A percentile compares a stretch with the other conserved stretches of the same genome.
phyloP scores from a whole-genome alignment of 306 rosid species.

The Malus sylvestris region DNA sequence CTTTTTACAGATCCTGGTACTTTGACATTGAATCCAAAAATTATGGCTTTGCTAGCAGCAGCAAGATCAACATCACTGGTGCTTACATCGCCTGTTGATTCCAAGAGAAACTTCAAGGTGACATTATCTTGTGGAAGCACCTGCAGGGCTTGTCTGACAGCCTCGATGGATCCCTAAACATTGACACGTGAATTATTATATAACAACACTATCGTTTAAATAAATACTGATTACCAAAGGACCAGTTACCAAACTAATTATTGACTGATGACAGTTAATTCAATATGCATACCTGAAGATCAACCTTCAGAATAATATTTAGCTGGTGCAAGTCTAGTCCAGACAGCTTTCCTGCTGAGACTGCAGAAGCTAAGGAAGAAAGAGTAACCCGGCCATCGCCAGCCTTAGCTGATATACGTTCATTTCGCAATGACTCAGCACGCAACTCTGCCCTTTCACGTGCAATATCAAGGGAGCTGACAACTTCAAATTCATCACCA shows the following conservation, averaged over 20 bases:
- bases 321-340: constrained; percentile 96
- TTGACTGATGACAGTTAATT: not conserved
- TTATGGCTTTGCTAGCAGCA: constrained; percentile 74
- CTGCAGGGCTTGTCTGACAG: constrained; percentile 87
- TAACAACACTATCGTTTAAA: constrained; percentile 8
- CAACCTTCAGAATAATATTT: constrained; percentile 87
- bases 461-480: constrained; percentile 76
- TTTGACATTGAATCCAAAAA: constrained; percentile 79
- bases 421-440: constrained; percentile 59
- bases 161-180: constrained; percentile 89
- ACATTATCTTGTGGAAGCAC: constrained; percentile 88
- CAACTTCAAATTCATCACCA: constrained; percentile 90
- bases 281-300: constrained; percentile 74
- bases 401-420: constrained; percentile 92
- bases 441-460: constrained; percentile 87
- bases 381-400: constrained; percentile 97
- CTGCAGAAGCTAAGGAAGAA: constrained; percentile 96
- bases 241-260: constrained; percentile 5
- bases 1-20: constrained; percentile 79
- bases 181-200: constrained; percentile 8
- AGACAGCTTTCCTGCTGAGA: constrained; percentile 70
- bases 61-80: constrained; percentile 95
- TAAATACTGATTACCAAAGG: not conserved
- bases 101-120: constrained; percentile 83
- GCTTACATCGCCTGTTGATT: constrained; percentile 86